These are phyloP conservation scores for Suillus placidus DNA, from an alignment of 768 basidiomycete genomes.

Conservation along the genomic window DNA sequence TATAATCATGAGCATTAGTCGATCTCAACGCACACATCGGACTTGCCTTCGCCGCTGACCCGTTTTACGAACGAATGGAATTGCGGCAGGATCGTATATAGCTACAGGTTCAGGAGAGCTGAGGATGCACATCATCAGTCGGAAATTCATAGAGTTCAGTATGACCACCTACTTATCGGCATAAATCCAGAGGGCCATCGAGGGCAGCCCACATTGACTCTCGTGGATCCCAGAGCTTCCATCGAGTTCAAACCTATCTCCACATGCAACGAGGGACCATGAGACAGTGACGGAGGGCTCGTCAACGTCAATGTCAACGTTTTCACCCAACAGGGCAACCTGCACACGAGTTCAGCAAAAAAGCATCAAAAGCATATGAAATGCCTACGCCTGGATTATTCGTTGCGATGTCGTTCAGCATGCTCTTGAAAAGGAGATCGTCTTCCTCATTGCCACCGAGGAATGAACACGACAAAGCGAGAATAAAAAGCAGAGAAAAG, in stretches of 20 bases:
- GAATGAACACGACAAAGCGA: constrained; percentile 51
- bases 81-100: constrained; percentile 48
- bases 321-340: constrained; percentile 59
- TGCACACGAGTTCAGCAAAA: constrained; percentile 21
- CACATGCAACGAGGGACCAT: constrained; percentile 60
- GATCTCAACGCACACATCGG: neutral
- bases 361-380: neutral
- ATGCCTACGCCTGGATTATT: constrained; percentile 48
- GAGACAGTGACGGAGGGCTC: constrained; percentile 58
- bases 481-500: constrained; percentile 51
- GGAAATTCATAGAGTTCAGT: neutral
- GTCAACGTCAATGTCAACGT: constrained; percentile 60
- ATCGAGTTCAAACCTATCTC: constrained; percentile 44
- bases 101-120: constrained; percentile 41
- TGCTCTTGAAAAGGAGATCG: constrained; percentile 41
- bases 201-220: constrained; percentile 51
- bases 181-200: constrained; percentile 44
- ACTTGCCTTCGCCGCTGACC: constrained; percentile 47
- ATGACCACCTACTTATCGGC: constrained; percentile 49
- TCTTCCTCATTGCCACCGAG: constrained; percentile 47
- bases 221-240: constrained; percentile 52
- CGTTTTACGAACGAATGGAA: constrained; percentile 44
- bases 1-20: neutral
- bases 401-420: constrained; percentile 43
- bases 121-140: neutral